phyloP scores from a whole-genome alignment of 208 protist genomes.

The Wallacemonas sp. region DNA sequence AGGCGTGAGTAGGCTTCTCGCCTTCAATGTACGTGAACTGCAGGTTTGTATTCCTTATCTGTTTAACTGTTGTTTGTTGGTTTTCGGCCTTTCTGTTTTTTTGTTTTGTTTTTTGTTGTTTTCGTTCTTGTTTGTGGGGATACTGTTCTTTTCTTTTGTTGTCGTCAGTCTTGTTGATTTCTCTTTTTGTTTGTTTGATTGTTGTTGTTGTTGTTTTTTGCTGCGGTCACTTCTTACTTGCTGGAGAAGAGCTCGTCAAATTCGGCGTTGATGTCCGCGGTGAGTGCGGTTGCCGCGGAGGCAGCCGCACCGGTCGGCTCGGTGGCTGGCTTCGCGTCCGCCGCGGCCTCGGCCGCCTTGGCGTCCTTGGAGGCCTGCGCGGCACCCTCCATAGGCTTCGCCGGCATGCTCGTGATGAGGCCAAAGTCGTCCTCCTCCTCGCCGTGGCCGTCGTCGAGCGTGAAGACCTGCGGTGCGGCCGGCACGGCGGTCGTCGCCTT shows the following conservation, averaged over 20 bases:
- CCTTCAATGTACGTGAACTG: too few relatives aligned
- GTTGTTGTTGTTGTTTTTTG: background rate
- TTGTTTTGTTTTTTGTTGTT: background rate
- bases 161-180: background rate
- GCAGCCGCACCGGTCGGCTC: background rate
- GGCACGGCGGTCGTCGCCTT: background rate
- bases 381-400: conserved; percentile 6
- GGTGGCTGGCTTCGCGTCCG: conserved; percentile 6
- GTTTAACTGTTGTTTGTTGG: background rate
- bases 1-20: too few relatives aligned
- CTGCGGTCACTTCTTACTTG: too few relatives aligned
- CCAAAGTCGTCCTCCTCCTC: conserved; percentile 72
- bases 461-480: conserved; percentile 36
- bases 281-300: conserved; percentile 7
- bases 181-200: background rate
- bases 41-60: too few relatives aligned
- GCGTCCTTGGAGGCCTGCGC: conserved; percentile 1
- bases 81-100: too few relatives aligned
- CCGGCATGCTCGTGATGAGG: conserved; percentile 65
- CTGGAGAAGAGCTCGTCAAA: conserved; percentile 83
- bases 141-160: background rate
- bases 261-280: conserved; percentile 58
- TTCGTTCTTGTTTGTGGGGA: background rate
- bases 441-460: conserved; percentile 44
- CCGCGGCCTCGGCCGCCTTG: conserved; percentile 16